A percentile compares a stretch with the other conserved stretches of the same genome.
These are phyloP conservation scores for Phytophthora gonapodyides DNA, from an alignment of 352 stramenopile genomes.

Conservation along the genomic window DNA sequence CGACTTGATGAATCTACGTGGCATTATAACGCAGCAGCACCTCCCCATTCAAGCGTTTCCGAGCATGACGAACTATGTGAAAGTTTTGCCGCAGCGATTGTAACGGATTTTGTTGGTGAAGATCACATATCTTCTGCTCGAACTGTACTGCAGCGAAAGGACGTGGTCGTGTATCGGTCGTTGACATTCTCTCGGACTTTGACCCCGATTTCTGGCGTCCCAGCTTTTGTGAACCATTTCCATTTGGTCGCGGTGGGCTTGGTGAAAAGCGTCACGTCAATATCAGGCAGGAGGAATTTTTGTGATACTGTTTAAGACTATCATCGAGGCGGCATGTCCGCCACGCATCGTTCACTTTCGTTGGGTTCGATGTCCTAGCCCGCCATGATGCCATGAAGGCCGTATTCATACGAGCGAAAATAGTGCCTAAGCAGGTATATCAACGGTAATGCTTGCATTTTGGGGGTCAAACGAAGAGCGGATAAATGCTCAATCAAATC, in stretches of 20 bases:
- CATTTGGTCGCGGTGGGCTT: constrained; percentile 27
- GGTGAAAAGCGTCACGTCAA: constrained; percentile 12
- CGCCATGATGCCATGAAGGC: constrained; percentile 1
- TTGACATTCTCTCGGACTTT: constrained; percentile 28
- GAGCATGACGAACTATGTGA: constrained; percentile 3
- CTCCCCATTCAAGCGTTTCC: constrained; percentile 6
- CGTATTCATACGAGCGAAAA: constrained; percentile 4
- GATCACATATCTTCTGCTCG: no score
- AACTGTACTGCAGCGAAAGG: background rate
- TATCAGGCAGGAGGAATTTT: constrained; percentile 8
- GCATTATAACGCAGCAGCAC: constrained; percentile 1
- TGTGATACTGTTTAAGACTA: constrained; percentile 7
- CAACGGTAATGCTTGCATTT: constrained; percentile 7
- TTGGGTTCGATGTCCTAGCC: constrained; percentile 9
- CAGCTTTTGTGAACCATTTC: constrained; percentile 27
- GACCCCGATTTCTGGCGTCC: constrained; percentile 21
- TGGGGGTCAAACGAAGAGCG: constrained; percentile 18
- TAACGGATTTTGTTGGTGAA: background rate
- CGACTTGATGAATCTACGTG: constrained; percentile 6
- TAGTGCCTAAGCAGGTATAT: constrained; percentile 1
- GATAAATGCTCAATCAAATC: background rate
- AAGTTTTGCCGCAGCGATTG: background rate
- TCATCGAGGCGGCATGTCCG: background rate
- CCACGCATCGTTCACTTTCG: constrained; percentile 3
- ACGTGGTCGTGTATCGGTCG: constrained; percentile 20